Percentiles rank a stretch among this genome's conserved stretches.
phyloP scores from a whole-genome alignment of 2,329 filamentous ascomycete species.

The Phaeosphaeriaceae sp. region DNA sequence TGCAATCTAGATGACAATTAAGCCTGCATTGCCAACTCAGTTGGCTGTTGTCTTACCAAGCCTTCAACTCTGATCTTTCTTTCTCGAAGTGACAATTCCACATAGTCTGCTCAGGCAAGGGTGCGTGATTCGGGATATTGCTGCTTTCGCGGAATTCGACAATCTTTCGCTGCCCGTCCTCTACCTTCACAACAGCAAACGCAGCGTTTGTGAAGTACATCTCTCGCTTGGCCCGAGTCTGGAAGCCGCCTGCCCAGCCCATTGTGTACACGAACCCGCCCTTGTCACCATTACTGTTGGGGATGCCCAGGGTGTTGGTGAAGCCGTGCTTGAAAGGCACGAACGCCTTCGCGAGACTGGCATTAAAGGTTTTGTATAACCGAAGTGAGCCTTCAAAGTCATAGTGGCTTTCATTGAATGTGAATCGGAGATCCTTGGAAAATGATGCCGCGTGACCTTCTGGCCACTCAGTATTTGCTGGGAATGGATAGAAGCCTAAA shows the following conservation, averaged over 20 bases:
- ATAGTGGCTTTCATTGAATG: slow-evolving; percentile 43
- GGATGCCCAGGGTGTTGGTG: slow-evolving; percentile 34
- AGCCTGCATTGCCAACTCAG: background rate
- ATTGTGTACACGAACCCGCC: slow-evolving; percentile 43
- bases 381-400: slow-evolving; percentile 35
- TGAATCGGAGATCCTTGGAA: slow-evolving; percentile 34
- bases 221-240: slow-evolving; percentile 23
- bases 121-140: slow-evolving; percentile 40
- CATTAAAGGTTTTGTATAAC: slow-evolving; percentile 38
- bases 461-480: slow-evolving; percentile 39
- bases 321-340: slow-evolving; percentile 40
- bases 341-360: slow-evolving; percentile 33
- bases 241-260: slow-evolving; percentile 41
- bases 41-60: background rate
- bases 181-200: slow-evolving; percentile 37
- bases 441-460: slow-evolving; percentile 30
- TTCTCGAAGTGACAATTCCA: slow-evolving; percentile 31
- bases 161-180: slow-evolving; percentile 33
- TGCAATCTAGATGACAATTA: background rate
- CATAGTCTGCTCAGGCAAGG: slow-evolving; percentile 26
- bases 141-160: slow-evolving; percentile 41
- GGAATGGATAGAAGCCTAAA: slow-evolving; percentile 41
- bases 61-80: background rate
- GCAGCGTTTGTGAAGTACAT: slow-evolving; percentile 41
- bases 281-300: slow-evolving; percentile 38